A percentile compares a stretch with the other conserved stretches of the same genome.
Evolutionary conservation across 2,329 filamentous ascomycete genomes (phyloP).

Genomic region (Fusarium marasasianum): DNA sequence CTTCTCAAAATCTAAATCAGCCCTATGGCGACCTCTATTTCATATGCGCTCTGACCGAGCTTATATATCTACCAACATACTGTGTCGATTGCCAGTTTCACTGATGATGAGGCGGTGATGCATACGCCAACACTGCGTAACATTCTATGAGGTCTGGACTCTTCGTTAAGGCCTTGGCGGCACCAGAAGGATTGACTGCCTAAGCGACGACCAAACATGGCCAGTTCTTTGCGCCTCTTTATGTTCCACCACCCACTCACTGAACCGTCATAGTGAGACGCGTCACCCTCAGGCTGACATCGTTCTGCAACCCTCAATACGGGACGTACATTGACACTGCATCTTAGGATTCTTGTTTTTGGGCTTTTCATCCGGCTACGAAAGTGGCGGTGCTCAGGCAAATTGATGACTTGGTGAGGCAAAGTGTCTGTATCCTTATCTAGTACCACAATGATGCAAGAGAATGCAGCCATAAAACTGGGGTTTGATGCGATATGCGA

Average conservation of each 20-base stretch:
- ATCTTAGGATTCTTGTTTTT: not conserved
- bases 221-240: not conserved
- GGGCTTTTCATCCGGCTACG: not conserved
- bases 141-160: not conserved
- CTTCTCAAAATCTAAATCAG: not conserved
- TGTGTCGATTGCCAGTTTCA: not conserved
- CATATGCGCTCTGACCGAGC: not conserved
- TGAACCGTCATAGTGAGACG: not conserved
- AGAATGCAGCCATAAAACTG: not conserved
- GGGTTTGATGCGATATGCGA: too few species aligned
- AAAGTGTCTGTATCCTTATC: not conserved
- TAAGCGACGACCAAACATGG: not conserved
- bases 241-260: not conserved
- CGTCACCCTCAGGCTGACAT: not conserved
- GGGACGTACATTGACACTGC: not conserved
- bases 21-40: not conserved
- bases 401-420: not conserved
- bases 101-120: not conserved
- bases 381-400: not conserved
- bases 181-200: not conserved
- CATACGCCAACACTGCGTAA: not conserved
- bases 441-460: not conserved
- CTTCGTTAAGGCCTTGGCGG: not conserved
- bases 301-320: too few species aligned
- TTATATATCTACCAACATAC: fast-evolving